Base-by-base conservation (phyloP, 805 yeast species). In the Candida chauliodis region DNA sequence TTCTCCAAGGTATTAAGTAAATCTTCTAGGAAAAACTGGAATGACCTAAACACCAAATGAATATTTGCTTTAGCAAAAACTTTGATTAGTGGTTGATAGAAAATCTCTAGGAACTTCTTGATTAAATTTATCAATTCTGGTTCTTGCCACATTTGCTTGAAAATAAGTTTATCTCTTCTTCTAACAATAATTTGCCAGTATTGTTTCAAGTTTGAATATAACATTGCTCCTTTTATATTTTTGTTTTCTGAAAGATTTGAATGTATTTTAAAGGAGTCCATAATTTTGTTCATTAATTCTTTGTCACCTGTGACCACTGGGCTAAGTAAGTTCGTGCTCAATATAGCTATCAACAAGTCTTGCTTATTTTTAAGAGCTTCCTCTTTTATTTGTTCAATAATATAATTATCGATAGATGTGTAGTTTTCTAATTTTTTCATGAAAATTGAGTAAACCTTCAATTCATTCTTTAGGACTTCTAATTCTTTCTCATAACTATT, bases 71-170 rank as follows among this genome's bases (percentile, higher is more conserved):
- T 59, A 18, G 60, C 59, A 47, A 68, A 56, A 4, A 68, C 49
- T 21, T 49, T 48, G 51, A 68, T 63, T 17, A 68, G 51, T 4
- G 74, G 74, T 43, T 65, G 67, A 43, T 66, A 68, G 37, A 68
- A 66, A 7, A 67, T 51, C 0, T 65, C 63, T 20, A 93, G 70
- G 20, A 88, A 66, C 34, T 85, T 86, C 47, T 84, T 84, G 41
- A 90, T 66, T 29, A 91, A 69, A 25, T 71, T 71, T n/a, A 89
- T 80, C 32, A 95, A 64, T 47, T 84, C 86, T 0, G 91, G 88
- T 49, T 90, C 95, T 32, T 78, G 79, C 95, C 96, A 87, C 30
- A 90, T 55, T 52, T 81, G 81, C 50, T 79, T 80, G 67, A 90
- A 60, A 30, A 83, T 63, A 40, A 79, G 77, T 55, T 87, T 89